A percentile compares a stretch with the other conserved stretches of the same genome.
Evolutionary conservation across 148 eudicot genomes (phyloP).

Genomic region (Camellia japonica): DNA sequence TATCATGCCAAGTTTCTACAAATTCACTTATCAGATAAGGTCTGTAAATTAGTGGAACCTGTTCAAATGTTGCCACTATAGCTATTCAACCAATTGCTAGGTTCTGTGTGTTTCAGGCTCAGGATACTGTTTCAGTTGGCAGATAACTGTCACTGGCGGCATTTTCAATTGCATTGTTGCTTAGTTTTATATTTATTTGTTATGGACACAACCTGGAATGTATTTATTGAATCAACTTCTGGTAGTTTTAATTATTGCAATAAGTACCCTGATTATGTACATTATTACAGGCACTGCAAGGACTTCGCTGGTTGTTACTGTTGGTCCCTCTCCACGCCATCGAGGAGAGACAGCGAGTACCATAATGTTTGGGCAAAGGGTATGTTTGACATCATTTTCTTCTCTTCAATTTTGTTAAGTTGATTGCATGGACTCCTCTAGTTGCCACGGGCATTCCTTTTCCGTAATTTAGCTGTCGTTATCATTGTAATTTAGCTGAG

Average conservation of each 20-base stretch:
- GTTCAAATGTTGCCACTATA: not conserved
- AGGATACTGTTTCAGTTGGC: constrained; percentile 2
- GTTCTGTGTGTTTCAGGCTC: constrained; percentile 2
- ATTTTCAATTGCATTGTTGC: not conserved
- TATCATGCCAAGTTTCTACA: not conserved
- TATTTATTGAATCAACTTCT: not conserved
- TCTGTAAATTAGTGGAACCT: not conserved
- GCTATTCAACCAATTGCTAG: not conserved
- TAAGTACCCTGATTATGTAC: constrained; percentile 16
- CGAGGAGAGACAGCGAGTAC: constrained; percentile 92
- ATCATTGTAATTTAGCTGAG: not conserved
- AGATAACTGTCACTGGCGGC: not conserved
- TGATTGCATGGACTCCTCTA: not conserved
- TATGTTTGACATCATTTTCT: constrained; percentile 25
- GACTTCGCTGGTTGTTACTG: constrained; percentile 76
- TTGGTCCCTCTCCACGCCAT: constrained; percentile 93
- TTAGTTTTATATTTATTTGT: not conserved
- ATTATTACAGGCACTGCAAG: constrained; percentile 69
- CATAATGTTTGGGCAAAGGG: constrained; percentile 91
- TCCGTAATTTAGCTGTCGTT: not conserved
- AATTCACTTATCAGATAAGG: not conserved
- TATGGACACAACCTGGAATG: not conserved
- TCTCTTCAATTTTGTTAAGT: not conserved
- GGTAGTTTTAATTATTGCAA: not conserved
- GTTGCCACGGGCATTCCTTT: not conserved